A percentile compares a stretch with the other conserved stretches of the same genome.
Conservation (phyloP, 805 yeast genomes). For the Debaryomyces tyrocola region DNA sequence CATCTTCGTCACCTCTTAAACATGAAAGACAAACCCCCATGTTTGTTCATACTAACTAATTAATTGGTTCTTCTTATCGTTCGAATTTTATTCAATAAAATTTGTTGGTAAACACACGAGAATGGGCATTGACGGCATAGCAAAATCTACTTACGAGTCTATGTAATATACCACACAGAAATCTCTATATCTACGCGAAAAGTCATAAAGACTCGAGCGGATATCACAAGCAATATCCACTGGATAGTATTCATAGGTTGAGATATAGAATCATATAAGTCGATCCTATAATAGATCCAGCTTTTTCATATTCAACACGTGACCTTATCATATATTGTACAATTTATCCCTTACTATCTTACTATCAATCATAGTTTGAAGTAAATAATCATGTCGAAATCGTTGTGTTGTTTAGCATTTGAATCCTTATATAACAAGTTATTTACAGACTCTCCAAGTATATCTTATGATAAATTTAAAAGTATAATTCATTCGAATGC, state of each 20-base stretch:
- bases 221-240: no score
- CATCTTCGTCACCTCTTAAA: conserved; percentile 35
- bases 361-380: no score
- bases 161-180: no score
- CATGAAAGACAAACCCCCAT: conserved; percentile 56
- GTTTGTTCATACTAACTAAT: not conserved
- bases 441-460: conserved; percentile 8
- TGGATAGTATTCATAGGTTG: no score
- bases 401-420: conserved; percentile 40
- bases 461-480: conserved; percentile 11
- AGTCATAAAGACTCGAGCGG: no score
- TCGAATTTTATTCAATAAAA: not conserved
- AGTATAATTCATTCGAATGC: conserved; percentile 7
- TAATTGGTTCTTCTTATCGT: not conserved
- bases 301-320: not conserved
- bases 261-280: no score
- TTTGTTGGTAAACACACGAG: not conserved
- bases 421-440: conserved; percentile 28
- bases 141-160: not conserved
- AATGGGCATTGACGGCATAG: no score
- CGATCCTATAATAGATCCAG: no score
- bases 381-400: conserved; percentile 27
- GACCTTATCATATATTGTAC: not conserved
- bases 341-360: no score
- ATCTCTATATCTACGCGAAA: no score